These are phyloP conservation scores for Starmera caribaea DNA, from an alignment of 805 yeast species.

Conservation along the genomic window DNA sequence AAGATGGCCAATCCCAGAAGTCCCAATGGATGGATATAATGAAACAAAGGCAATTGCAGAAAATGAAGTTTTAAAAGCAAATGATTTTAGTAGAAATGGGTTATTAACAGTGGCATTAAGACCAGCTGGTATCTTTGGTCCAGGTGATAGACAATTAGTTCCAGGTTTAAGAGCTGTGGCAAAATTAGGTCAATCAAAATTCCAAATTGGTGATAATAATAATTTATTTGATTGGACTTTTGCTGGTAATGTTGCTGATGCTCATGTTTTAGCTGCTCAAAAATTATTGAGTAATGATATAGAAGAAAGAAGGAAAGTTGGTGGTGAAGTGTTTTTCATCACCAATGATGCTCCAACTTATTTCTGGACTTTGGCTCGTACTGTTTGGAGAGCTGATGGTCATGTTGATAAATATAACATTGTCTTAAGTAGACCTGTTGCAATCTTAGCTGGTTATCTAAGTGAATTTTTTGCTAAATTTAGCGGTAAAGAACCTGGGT, in stretches of 20 bases:
- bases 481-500: constrained; percentile 78
- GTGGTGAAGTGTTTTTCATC: constrained; percentile 83
- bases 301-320: constrained; percentile 33
- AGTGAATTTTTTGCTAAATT: constrained; percentile 67
- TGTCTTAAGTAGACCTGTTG: constrained; percentile 65
- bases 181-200: constrained; percentile 74
- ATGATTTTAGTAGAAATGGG: constrained; percentile 36
- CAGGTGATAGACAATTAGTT: constrained; percentile 94
- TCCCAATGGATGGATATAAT: constrained; percentile 95
- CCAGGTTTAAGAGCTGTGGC: constrained; percentile 88
- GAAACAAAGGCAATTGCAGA: constrained; percentile 93
- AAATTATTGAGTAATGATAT: constrained; percentile 41
- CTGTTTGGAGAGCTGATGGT: constrained; percentile 97
- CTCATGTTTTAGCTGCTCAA: constrained; percentile 89
- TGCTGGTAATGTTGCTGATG: constrained; percentile 96
- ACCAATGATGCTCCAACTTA: constrained; percentile 93
- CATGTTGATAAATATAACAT: constrained; percentile 61
- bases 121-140: constrained; percentile 98
- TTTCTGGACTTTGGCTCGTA: constrained; percentile 94
- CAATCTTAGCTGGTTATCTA: constrained; percentile 70
- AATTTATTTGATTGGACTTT: constrained; percentile 95
- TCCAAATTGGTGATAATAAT: constrained; percentile 90
- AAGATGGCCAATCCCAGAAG: constrained; percentile 82
- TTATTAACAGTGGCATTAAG: constrained; percentile 79
- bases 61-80: constrained; percentile 64